Evolutionary conservation across 306 rosid species (phyloP).

Genomic region (Hippophae rhamnoides): DNA sequence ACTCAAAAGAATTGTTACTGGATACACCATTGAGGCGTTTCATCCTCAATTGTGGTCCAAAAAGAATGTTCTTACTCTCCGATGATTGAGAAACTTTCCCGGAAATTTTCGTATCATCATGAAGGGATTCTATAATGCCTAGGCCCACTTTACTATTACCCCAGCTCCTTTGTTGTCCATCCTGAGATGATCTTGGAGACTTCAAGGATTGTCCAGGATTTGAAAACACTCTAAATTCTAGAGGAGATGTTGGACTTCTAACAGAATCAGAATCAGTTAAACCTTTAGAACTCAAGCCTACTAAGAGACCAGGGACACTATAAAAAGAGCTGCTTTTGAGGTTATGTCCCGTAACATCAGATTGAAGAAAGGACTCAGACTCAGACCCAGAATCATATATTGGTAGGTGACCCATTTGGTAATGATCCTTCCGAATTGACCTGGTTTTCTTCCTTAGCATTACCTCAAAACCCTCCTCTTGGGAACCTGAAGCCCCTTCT

Average conservation of each 20-base stretch:
- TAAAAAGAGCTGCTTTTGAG: constrained; percentile 46
- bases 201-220: constrained; percentile 41
- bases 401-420: constrained; percentile 41
- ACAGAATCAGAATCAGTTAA: constrained; percentile 66
- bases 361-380: constrained; percentile 29
- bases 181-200: constrained; percentile 35
- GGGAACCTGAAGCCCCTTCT: constrained; percentile 1
- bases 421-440: constrained; percentile 61
- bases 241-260: constrained; percentile 85
- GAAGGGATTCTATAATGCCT: constrained; percentile 63
- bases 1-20: constrained; percentile 28
- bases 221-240: constrained; percentile 58
- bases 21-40: constrained; percentile 31
- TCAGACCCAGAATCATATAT: constrained; percentile 38
- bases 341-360: constrained; percentile 35
- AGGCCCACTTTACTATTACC: constrained; percentile 70
- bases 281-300: constrained; percentile 56
- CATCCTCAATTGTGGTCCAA: constrained; percentile 52
- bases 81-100: constrained; percentile 47
- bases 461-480: constrained; percentile 30
- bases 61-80: constrained; percentile 47
- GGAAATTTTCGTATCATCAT: constrained; percentile 40
- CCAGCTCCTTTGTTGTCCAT: constrained; percentile 58
- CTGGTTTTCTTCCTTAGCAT: constrained; percentile 81
- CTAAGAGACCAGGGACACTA: constrained; percentile 60